Evolutionary conservation across 768 basidiomycete genomes (phyloP), one percentile per base, ranked within the genome.

Genomic region (Suillus tomentosus): DNA sequence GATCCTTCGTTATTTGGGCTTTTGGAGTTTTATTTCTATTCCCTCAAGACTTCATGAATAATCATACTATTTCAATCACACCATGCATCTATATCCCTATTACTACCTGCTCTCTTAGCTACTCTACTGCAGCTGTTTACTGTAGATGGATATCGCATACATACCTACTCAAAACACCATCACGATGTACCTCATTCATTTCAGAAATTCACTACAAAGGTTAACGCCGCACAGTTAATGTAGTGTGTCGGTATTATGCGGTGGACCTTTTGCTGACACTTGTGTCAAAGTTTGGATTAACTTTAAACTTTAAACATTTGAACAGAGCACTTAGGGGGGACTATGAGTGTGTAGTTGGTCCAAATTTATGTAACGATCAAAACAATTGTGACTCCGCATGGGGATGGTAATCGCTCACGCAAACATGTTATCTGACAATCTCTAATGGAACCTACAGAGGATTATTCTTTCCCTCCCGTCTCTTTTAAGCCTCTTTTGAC

Each of bases 381-480:
- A 31, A 31, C 42, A 17, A 22, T 22, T 48, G 22, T 22, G 47
- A 48, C n/a, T 48, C 48, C 48, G 22, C 24, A 50, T 24, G 48
- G 13, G 48, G 47, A 47, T 47, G 11, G 22, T 22, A 10, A 47
- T n/a, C 31, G 11, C 22, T 3, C 22, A 8, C 48, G 6, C 48
- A 14, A 14, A 3, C 3, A 10, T 10, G 11, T 22, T 11, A 48
- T 15, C 50, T 50, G 24, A 27, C 2, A 1, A 53, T 53, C 3
- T 53, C 51, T 53, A n/a, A 65, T 40, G 64, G 48, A 31, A n/a
- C 8, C 61, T 2, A 31, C 40, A n/a, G n/a, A 48, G 3, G 54
- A 22, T 45, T 66, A 65, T n/a, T 17, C 40, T 2, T 70, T 68
- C 31, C 70, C 70, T 40, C 70, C 69, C 17, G n/a, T 55, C 13